Conservation (phyloP, 352 stramenopile species). For the Phytophthora meadii region DNA sequence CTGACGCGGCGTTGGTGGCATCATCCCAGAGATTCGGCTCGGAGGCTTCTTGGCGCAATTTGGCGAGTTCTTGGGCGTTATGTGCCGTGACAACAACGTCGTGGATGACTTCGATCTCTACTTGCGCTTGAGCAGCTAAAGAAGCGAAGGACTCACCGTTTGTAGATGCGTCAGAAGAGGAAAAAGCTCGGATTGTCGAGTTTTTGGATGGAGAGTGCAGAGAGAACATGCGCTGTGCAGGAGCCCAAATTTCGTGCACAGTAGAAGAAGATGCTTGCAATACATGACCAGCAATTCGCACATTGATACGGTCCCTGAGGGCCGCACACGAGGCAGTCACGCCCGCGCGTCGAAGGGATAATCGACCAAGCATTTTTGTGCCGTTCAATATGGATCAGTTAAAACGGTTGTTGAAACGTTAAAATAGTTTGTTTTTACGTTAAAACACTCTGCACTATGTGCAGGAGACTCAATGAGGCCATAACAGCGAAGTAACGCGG, state of each 20-base stretch:
- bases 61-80: slow-evolving; percentile 46
- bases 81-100: slow-evolving; percentile 49
- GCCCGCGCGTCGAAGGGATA: not conserved
- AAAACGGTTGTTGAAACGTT: too few relatives aligned
- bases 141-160: slow-evolving; percentile 54
- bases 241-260: slow-evolving; percentile 9
- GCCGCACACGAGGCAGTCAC: not conserved
- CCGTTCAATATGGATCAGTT: not conserved
- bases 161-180: slow-evolving; percentile 12
- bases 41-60: slow-evolving; percentile 53
- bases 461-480: too few relatives aligned
- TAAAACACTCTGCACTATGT: too few relatives aligned
- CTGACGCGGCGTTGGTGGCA: slow-evolving; percentile 48
- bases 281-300: not conserved
- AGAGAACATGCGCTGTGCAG: slow-evolving; percentile 7
- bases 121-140: slow-evolving; percentile 40
- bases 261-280: not conserved
- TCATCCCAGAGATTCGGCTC: slow-evolving; percentile 70
- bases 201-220: slow-evolving; percentile 2
- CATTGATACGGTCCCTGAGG: not conserved
- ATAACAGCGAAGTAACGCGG: too few relatives aligned
- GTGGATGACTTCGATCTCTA: slow-evolving; percentile 59
- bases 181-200: slow-evolving; percentile 19
- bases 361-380: slow-evolving; percentile 36
- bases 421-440: too few relatives aligned